Evolutionary conservation across 352 stramenopile species (phyloP).

Genomic region (Hyphochytrium catenoides): DNA sequence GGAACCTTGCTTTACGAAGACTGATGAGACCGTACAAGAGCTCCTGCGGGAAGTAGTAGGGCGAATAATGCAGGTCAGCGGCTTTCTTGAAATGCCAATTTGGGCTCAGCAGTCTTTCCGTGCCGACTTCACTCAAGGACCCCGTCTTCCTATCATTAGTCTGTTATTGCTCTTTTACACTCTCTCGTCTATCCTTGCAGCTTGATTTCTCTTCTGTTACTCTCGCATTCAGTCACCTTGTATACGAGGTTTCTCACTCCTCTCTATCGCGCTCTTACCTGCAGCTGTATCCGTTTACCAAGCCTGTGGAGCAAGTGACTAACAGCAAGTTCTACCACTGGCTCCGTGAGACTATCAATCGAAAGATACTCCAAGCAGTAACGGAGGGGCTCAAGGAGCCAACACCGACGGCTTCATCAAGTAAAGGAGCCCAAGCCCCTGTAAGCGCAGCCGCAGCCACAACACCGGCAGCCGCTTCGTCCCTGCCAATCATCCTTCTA

Average conservation of each 20-base stretch:
- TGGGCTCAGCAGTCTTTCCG: too few relatives aligned
- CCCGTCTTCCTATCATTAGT: too few relatives aligned
- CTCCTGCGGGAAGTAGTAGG: too few relatives aligned
- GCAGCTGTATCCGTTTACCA: conserved; percentile 45
- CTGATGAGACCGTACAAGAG: conserved; percentile 44
- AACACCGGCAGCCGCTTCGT: conserved; percentile 6
- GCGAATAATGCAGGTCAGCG: too few relatives aligned
- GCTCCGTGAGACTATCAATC: conserved; percentile 56
- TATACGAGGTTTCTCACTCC: neutral
- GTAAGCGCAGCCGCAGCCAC: neutral
- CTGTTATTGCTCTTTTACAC: too few relatives aligned
- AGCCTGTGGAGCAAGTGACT: conserved; percentile 32
- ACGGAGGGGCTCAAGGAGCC: conserved; percentile 33
- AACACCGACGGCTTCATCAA: neutral
- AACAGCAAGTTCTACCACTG: conserved; percentile 64
- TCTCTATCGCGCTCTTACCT: conserved; percentile 3
- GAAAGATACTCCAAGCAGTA: conserved; percentile 35
- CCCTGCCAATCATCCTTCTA: conserved; percentile 26
- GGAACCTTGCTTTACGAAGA: conserved; percentile 58
- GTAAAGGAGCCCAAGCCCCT: conserved; percentile 8
- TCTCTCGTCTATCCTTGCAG: too few relatives aligned
- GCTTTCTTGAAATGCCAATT: too few relatives aligned
- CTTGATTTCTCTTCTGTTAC: too few relatives aligned
- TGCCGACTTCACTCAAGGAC: too few relatives aligned
- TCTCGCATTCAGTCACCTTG: too few relatives aligned